A percentile compares a stretch with the other conserved stretches of the same genome.
Evolutionary conservation across 1,139 yeast species (phyloP).

Genomic region (Saccharomyces hybrid): DNA sequence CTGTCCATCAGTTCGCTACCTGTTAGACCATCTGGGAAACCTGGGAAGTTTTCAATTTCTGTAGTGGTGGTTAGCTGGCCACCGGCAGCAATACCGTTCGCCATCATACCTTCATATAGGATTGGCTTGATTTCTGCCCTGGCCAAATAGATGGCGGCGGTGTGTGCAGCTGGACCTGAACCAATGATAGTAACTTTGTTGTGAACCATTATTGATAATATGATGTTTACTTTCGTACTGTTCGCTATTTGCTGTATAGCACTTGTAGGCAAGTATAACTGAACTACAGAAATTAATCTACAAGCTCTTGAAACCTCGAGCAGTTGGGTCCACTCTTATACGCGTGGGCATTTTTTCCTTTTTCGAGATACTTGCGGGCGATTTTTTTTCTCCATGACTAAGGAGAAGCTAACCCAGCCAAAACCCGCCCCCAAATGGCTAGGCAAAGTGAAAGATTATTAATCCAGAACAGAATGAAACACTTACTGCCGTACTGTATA

Average conservation of each 20-base stretch:
- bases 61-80: constrained; percentile 98
- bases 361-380: neutral
- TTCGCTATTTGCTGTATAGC: neutral
- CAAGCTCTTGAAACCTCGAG: neutral
- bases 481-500: neutral
- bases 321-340: neutral
- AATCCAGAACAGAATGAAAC: neutral
- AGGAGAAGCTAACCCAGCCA: neutral
- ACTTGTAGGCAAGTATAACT: neutral
- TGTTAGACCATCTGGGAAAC: constrained; percentile 90
- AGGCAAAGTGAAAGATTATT: neutral
- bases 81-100: constrained; percentile 97
- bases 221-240: neutral
- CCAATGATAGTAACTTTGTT: constrained; percentile 89
- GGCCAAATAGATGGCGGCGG: constrained; percentile 94
- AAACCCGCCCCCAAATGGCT: neutral
- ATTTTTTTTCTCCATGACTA: neutral
- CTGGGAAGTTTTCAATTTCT: constrained; percentile 96
- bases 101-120: constrained; percentile 90
- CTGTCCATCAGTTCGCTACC: constrained; percentile 87
- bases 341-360: neutral
- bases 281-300: neutral
- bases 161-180: constrained; percentile 99
- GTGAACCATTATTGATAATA: constrained; percentile 56
- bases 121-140: constrained; percentile 95